Evolutionary conservation across 306 rosid genomes (phyloP).

Genomic region (Rosa lucieae): DNA sequence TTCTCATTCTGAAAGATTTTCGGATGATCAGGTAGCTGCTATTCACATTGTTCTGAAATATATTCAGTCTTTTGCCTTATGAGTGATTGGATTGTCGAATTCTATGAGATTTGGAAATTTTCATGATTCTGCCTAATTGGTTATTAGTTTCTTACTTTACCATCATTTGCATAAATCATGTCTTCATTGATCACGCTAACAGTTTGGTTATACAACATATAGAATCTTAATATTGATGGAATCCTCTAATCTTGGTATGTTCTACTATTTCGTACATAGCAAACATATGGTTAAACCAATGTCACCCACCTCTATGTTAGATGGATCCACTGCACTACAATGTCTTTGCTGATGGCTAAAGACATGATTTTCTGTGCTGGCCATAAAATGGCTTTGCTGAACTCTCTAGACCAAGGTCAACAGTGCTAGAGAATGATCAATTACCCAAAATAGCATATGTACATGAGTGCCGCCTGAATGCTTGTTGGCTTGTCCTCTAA

Average conservation of each 20-base stretch:
- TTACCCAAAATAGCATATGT: not conserved
- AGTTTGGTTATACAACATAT: not conserved
- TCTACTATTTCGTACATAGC: not conserved
- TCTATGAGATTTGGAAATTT: not conserved
- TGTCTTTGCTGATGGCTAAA: not conserved
- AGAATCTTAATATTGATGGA: not conserved
- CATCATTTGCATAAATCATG: not conserved
- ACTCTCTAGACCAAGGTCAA: slow-evolving; percentile 4
- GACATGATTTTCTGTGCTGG: not conserved
- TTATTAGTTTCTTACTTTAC: not conserved
- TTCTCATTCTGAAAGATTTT: slow-evolving; percentile 77
- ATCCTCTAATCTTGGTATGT: not conserved
- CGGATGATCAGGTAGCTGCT: slow-evolving; percentile 64
- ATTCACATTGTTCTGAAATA: slow-evolving; percentile 2
- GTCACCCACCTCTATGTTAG: not conserved
- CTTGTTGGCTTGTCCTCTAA: slow-evolving; percentile 1
- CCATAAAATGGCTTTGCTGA: not conserved
- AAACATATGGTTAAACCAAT: not conserved
- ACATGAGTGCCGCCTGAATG: not conserved
- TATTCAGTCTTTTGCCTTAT: slow-evolving; percentile 9
- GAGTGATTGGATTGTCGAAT: slow-evolving; percentile 9
- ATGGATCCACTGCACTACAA: not conserved
- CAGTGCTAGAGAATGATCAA: not conserved
- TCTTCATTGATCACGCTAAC: not conserved
- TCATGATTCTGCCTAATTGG: not conserved